Percentiles rank a stretch among this genome's conserved stretches.
Evolutionary conservation across 225 moss, liverwort and hornwort genomes (phyloP).

Genomic region (Bryoerythrophyllum caledonicum): DNA sequence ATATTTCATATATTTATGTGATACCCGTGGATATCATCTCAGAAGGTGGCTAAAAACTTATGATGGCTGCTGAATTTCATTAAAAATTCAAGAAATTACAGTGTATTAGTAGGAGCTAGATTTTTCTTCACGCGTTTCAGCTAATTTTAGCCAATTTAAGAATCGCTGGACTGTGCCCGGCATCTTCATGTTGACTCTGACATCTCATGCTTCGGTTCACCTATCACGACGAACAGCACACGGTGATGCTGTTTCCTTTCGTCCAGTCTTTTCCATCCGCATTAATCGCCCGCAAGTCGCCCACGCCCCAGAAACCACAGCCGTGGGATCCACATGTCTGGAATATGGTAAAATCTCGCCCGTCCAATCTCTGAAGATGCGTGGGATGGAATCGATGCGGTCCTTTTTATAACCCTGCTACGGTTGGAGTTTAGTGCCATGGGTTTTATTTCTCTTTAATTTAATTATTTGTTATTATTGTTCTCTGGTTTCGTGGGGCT

Average conservation of each 20-base stretch:
- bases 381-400: not conserved
- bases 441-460: too few species aligned
- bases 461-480: not conserved
- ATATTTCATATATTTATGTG: too few species aligned
- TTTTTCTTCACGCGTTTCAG: too few species aligned
- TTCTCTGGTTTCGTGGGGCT: not conserved
- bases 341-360: conserved; percentile 5
- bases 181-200: conserved; percentile 16
- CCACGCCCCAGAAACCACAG: not conserved
- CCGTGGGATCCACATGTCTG: not conserved
- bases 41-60: too few species aligned
- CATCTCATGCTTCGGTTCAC: not conserved
- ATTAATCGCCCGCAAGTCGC: conserved; percentile 27
- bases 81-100: too few species aligned
- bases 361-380: not conserved
- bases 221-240: conserved; percentile 1
- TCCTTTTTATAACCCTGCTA: not conserved
- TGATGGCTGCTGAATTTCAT: too few species aligned
- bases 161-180: too few species aligned
- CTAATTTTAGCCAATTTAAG: too few species aligned
- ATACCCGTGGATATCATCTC: too few species aligned
- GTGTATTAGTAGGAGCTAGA: too few species aligned
- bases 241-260: not conserved
- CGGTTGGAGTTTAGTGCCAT: not conserved
- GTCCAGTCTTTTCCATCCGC: not conserved